Evolutionary conservation across 2,329 filamentous ascomycete genomes (phyloP).

Genomic region (Achaetomium macrosporum): DNA sequence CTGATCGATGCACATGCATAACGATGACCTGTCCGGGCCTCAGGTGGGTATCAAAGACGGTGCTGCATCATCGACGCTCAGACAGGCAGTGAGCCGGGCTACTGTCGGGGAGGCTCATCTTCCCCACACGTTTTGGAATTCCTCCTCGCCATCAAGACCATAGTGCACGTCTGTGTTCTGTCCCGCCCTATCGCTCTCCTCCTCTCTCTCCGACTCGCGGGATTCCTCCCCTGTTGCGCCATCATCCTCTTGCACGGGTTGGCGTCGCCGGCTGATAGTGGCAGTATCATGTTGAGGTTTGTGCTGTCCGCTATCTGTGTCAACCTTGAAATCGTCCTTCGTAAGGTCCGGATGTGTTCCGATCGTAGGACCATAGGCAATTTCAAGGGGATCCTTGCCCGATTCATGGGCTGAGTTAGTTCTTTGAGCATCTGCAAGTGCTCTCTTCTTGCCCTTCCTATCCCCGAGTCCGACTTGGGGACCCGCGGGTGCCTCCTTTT

Average conservation of each 20-base stretch:
- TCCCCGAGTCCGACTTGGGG: constrained; percentile 19
- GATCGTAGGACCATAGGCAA: constrained; percentile 25
- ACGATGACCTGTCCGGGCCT: background rate
- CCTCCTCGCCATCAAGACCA: constrained; percentile 20
- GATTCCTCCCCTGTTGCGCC: constrained; percentile 9
- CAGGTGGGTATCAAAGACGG: constrained; percentile 8
- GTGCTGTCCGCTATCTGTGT: constrained; percentile 19
- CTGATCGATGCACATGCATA: background rate
- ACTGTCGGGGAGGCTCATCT: constrained; percentile 8
- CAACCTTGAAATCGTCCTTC: constrained; percentile 26
- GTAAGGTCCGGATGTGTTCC: constrained; percentile 24
- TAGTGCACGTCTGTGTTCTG: constrained; percentile 13
- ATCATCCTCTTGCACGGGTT: background rate
- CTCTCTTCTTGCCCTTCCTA: constrained; percentile 27
- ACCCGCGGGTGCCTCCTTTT: constrained; percentile 24
- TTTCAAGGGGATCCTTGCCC: constrained; percentile 26
- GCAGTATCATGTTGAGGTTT: constrained; percentile 17
- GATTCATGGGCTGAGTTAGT: constrained; percentile 15
- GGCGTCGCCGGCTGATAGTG: constrained; percentile 2
- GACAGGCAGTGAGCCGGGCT: background rate
- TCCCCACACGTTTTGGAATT: constrained; percentile 25
- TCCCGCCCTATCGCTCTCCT: constrained; percentile 4
- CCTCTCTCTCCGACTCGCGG: constrained; percentile 10
- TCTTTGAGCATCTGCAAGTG: constrained; percentile 7
- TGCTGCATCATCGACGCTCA: background rate